A percentile compares a stretch with the other conserved stretches of the same genome.
These are phyloP conservation scores for Leonotis leonurus DNA, from an alignment of 257 asterid species.

Conservation along the genomic window DNA sequence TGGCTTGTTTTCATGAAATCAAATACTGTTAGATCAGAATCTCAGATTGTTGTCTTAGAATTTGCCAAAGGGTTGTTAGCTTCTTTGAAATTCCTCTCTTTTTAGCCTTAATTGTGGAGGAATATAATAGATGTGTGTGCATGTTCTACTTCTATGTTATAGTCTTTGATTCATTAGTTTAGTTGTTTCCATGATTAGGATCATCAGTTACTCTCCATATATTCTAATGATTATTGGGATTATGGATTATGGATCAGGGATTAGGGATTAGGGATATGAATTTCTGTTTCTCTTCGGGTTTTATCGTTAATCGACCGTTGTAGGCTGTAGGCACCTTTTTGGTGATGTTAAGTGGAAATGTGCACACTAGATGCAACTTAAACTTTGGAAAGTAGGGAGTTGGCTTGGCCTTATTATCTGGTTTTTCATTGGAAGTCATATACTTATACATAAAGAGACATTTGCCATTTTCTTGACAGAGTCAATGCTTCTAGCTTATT, in stretches of 20 bases:
- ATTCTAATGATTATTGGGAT: background rate
- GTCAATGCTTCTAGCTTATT: slow-evolving; percentile 19
- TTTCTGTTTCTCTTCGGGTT: slow-evolving; percentile 1
- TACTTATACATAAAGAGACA: too few relatives aligned
- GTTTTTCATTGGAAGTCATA: background rate
- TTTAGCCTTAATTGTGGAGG: slow-evolving; percentile 1
- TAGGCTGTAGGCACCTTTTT: background rate
- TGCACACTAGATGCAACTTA: background rate
- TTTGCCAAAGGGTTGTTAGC: slow-evolving; percentile 18
- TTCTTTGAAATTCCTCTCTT: slow-evolving; percentile 2
- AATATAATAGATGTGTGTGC: background rate
- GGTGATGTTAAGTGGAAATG: background rate
- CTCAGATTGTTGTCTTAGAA: slow-evolving; percentile 1
- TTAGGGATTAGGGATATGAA: too few relatives aligned
- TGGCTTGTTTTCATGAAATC: slow-evolving; percentile 1
- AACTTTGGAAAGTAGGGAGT: background rate
- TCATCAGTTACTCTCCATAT: background rate
- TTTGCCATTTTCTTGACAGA: slow-evolving; percentile 13
- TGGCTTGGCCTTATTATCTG: background rate
- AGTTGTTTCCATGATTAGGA: background rate
- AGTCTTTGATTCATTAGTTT: background rate
- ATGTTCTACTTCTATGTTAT: background rate
- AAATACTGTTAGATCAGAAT: background rate
- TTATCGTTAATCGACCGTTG: too few relatives aligned
- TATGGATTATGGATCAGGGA: too few relatives aligned